Conservation (phyloP, 768 basidiomycete species). For the Sarcomyxa edulis region DNA sequence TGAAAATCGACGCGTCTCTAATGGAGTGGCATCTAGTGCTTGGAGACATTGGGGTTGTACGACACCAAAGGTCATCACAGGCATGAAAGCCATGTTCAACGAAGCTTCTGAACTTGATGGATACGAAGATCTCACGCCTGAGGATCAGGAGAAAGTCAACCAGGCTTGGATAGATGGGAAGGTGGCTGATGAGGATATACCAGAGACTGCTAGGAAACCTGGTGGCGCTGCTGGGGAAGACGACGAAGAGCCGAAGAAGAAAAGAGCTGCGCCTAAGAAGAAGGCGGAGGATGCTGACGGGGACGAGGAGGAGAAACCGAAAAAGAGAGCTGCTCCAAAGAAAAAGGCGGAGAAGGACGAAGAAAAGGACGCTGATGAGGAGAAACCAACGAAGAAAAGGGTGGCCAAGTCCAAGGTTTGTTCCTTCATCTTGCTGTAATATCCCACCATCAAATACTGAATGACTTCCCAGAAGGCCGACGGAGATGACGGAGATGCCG, state of each 20-base stretch:
- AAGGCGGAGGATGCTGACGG: slow-evolving; percentile 32
- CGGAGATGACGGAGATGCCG: slow-evolving; percentile 35
- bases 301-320: slow-evolving; percentile 35
- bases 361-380: slow-evolving; percentile 29
- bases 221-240: slow-evolving; percentile 37
- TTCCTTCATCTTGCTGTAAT: neutral
- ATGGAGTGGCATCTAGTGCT: slow-evolving; percentile 29
- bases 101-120: slow-evolving; percentile 76
- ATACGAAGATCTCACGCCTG: slow-evolving; percentile 63
- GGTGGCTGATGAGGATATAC: slow-evolving; percentile 82
- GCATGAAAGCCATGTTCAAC: slow-evolving; percentile 60
- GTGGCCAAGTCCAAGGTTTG: no score
- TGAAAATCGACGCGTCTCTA: neutral
- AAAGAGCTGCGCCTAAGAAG: slow-evolving; percentile 46
- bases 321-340: slow-evolving; percentile 39
- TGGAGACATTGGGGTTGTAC: slow-evolving; percentile 95
- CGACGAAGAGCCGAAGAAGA: slow-evolving; percentile 34
- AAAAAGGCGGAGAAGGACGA: slow-evolving; percentile 22
- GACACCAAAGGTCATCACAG: slow-evolving; percentile 61
- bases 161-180: slow-evolving; percentile 74
- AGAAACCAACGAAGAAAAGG: slow-evolving; percentile 25
- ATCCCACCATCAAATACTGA: slow-evolving; percentile 9
- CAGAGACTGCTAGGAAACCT: slow-evolving; percentile 62
- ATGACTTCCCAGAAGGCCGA: slow-evolving; percentile 36
- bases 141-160: slow-evolving; percentile 65